These are phyloP conservation scores for Chaetoceros tenuissimus DNA, from an alignment of 108 stramenopile species.

Conservation along the genomic window DNA sequence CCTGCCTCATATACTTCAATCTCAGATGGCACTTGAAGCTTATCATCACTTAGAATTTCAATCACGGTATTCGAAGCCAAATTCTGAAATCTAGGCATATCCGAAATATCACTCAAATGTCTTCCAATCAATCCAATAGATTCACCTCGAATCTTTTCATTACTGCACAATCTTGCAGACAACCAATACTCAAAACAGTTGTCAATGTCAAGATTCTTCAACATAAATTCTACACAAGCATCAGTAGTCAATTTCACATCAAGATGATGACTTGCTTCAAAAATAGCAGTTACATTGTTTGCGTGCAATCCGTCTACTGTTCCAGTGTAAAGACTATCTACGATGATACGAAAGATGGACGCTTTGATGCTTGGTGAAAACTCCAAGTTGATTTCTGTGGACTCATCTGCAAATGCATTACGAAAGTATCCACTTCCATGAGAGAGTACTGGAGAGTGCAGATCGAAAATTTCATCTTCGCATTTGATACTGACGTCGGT, in stretches of 20 bases:
- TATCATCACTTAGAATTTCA: not conserved
- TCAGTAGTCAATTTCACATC: not conserved
- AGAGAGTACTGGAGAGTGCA: not conserved
- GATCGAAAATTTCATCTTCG: not conserved
- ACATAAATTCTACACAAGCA: not conserved
- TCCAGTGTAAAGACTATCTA: not conserved
- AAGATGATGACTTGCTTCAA: not conserved
- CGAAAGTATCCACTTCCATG: conserved; percentile 1
- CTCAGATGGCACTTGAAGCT: not conserved
- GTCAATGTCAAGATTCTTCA: not conserved
- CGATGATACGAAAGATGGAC: not conserved
- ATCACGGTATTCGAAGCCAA: not conserved
- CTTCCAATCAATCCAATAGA: not conserved
- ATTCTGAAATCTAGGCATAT: not conserved
- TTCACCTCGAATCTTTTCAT: not conserved
- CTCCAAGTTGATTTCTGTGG: not conserved
- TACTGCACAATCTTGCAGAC: not conserved
- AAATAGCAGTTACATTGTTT: not conserved
- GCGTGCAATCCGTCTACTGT: not conserved
- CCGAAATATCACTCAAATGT: not conserved
- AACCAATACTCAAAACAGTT: not conserved
- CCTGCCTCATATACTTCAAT: not conserved
- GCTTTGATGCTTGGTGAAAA: not conserved
- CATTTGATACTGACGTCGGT: not conserved
- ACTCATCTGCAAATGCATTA: not conserved